These are phyloP conservation scores for Chrysoporthe deuterocubensis DNA, from an alignment of 2,329 filamentous ascomycete genomes.

Conservation along the genomic window DNA sequence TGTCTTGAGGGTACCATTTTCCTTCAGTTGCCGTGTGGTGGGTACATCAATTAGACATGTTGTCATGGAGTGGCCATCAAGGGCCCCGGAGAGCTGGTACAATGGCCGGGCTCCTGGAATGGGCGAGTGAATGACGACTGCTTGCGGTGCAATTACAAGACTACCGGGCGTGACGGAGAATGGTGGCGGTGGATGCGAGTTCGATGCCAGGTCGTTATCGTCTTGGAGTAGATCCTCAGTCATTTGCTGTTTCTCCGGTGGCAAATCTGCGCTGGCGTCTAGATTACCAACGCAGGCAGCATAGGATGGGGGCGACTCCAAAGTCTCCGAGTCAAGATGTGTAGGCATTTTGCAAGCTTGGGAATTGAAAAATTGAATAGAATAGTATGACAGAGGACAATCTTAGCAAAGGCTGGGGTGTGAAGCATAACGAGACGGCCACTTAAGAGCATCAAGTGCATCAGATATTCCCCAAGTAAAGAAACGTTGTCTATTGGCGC, in stretches of 20 bases:
- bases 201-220: neutral
- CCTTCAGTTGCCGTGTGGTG: neutral
- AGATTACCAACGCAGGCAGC: neutral
- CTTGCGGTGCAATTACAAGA: slow-evolving; percentile 8
- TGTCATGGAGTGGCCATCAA: slow-evolving; percentile 4
- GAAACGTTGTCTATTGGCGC: neutral
- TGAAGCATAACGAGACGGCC: neutral
- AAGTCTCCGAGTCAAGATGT: neutral
- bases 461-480: neutral
- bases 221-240: neutral
- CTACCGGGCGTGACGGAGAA: slow-evolving; percentile 22
- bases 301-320: slow-evolving; percentile 10
- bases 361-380: neutral
- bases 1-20: slow-evolving; percentile 5
- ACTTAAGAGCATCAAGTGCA: neutral
- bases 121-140: neutral
- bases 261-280: neutral
- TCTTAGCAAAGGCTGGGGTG: neutral
- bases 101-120: slow-evolving; percentile 10
- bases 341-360: neutral
- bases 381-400: neutral
- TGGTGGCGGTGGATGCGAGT: slow-evolving; percentile 12
- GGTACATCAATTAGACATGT: slow-evolving; percentile 9
- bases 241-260: neutral
- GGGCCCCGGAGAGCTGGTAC: slow-evolving; percentile 17